Percentiles rank a stretch among this genome's conserved stretches.
These are phyloP conservation scores for Auxenochlorella protothecoides DNA, from an alignment of 139 green algal genomes.

Conservation along the genomic window DNA sequence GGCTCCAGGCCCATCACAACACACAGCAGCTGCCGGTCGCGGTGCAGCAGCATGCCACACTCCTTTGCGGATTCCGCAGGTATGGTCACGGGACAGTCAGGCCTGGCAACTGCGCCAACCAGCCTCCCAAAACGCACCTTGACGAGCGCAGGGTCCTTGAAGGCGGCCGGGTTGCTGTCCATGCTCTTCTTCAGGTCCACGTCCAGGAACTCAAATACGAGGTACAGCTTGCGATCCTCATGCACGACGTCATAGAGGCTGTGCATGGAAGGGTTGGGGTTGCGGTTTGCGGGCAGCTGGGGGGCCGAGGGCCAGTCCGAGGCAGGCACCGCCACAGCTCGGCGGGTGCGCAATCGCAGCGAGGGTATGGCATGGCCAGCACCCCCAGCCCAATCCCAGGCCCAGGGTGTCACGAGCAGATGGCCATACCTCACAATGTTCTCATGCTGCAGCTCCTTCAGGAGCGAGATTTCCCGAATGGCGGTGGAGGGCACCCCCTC, in stretches of 20 bases:
- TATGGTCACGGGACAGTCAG: too few relatives aligned
- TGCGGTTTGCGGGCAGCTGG: background rate
- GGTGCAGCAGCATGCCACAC: too few relatives aligned
- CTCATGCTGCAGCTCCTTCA: slow-evolving; percentile 77
- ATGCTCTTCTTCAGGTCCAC: slow-evolving; percentile 97
- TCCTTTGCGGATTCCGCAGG: too few relatives aligned
- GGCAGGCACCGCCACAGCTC: background rate
- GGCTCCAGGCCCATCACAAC: too few relatives aligned
- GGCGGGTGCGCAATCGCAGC: background rate
- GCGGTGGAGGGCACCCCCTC: slow-evolving; percentile 73
- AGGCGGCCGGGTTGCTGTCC: slow-evolving; percentile 49
- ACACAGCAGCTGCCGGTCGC: too few relatives aligned
- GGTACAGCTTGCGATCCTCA: slow-evolving; percentile 72
- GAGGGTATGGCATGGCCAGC: background rate
- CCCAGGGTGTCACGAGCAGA: too few relatives aligned
- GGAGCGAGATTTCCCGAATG: slow-evolving; percentile 71
- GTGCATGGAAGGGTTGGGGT: background rate
- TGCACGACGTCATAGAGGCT: slow-evolving; percentile 77
- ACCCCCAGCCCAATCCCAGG: background rate
- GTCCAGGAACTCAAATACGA: slow-evolving; percentile 98
- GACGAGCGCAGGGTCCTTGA: slow-evolving; percentile 50
- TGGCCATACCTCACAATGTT: slow-evolving; percentile 56
- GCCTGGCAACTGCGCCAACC: too few relatives aligned
- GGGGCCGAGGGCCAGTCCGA: too few relatives aligned
- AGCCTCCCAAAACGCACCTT: slow-evolving; percentile 44